phyloP scores from a whole-genome alignment of 140 eudicot genomes.

The Oenanthe javanica region DNA sequence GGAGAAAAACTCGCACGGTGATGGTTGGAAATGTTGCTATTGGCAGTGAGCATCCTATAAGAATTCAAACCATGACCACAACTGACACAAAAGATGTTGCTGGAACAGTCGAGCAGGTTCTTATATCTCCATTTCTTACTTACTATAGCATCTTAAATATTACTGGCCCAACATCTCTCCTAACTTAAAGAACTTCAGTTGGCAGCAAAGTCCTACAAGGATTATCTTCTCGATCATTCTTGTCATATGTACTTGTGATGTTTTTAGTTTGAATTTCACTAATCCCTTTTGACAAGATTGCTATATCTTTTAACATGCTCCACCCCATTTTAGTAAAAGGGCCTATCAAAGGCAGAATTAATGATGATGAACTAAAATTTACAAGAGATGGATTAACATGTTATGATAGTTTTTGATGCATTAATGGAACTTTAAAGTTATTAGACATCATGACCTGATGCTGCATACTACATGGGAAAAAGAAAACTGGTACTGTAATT shows the following conservation, averaged over 20 bases:
- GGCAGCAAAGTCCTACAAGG: neutral
- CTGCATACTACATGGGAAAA: constrained; percentile 3
- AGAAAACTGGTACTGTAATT: neutral
- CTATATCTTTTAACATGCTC: neutral
- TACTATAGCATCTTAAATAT: neutral
- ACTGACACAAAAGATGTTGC: constrained; percentile 90
- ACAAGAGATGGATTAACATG: neutral
- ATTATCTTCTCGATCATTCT: neutral
- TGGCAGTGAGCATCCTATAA: constrained; percentile 95
- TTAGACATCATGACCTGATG: neutral
- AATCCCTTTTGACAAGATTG: neutral
- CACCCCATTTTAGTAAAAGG: neutral
- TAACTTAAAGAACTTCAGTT: neutral
- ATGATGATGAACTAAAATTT: neutral
- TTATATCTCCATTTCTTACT: neutral
- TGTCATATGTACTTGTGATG: neutral
- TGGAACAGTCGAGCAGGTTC: constrained; percentile 89
- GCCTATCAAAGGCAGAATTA: neutral
- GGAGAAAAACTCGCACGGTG: constrained; percentile 93
- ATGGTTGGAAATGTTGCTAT: constrained; percentile 96
- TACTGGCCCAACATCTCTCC: neutral
- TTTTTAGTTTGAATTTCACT: neutral
- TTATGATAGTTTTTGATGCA: neutral
- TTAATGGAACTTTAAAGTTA: neutral
- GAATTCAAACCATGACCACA: constrained; percentile 97